These are phyloP conservation scores for Zasmidium citrigriseum DNA, from an alignment of 2,329 filamentous ascomycete genomes.

Conservation along the genomic window DNA sequence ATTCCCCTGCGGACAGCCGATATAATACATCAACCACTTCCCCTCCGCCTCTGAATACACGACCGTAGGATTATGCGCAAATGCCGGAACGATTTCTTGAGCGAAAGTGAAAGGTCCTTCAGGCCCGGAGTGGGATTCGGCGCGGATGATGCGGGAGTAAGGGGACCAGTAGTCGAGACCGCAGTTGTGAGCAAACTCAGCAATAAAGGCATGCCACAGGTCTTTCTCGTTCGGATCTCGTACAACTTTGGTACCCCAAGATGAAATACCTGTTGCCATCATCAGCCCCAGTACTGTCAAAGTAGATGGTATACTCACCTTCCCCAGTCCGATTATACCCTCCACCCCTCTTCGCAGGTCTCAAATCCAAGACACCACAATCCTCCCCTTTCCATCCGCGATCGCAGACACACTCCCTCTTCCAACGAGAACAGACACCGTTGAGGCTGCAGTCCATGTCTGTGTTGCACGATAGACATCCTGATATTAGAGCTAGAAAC, in stretches of 20 bases:
- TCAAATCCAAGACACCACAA: conserved; percentile 1
- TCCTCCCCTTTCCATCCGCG: conserved; percentile 1
- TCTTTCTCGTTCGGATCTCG: conserved; percentile 3
- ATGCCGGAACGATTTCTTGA: conserved; percentile 3
- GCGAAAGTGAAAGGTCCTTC: conserved; percentile 1
- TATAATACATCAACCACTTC: conserved; percentile 1
- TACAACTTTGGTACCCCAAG: background rate
- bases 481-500: background rate
- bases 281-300: background rate
- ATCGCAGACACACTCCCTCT: background rate
- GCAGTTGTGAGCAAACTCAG: conserved; percentile 4
- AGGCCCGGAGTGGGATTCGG: conserved; percentile 1
- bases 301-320: background rate
- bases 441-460: conserved; percentile 6
- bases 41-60: background rate
- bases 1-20: conserved; percentile 4
- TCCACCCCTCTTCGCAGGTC: background rate
- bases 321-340: conserved; percentile 7
- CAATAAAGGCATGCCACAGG: conserved; percentile 1
- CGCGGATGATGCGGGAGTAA: conserved; percentile 4
- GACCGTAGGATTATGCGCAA: conserved; percentile 6
- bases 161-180: conserved; percentile 6
- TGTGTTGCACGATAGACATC: background rate
- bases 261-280: background rate
- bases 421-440: background rate